Percentiles rank a stretch among this genome's conserved stretches.
These are phyloP conservation scores for Amanita pallidorosea DNA, from an alignment of 768 basidiomycete species.

Conservation along the genomic window DNA sequence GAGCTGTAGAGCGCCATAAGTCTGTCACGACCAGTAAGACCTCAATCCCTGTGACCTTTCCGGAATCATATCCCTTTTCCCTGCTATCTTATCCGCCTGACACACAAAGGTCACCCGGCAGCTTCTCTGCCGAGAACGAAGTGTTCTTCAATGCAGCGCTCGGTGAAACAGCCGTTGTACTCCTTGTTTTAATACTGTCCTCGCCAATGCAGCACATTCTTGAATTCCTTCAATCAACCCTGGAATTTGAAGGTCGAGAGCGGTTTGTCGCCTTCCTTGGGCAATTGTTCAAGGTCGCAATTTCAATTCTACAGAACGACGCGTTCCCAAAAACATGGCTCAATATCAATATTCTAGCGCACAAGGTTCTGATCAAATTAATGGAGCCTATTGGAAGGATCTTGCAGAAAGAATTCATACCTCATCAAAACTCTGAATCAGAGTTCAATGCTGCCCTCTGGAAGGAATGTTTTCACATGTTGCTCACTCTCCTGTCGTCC, in stretches of 20 bases:
- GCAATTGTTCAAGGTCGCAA: slow-evolving; percentile 72
- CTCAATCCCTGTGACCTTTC: slow-evolving; percentile 71
- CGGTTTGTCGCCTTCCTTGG: slow-evolving; percentile 61
- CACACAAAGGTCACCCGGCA: slow-evolving; percentile 21
- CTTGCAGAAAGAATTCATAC: slow-evolving; percentile 76
- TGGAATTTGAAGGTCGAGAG: slow-evolving; percentile 86
- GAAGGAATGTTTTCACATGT: slow-evolving; percentile 71
- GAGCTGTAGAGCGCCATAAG: slow-evolving; percentile 59
- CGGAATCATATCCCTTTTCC: slow-evolving; percentile 89
- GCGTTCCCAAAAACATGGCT: slow-evolving; percentile 89
- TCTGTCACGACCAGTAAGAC: slow-evolving; percentile 48
- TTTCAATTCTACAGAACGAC: slow-evolving; percentile 75
- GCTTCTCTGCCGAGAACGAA: slow-evolving; percentile 30
- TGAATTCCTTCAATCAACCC: slow-evolving; percentile 65
- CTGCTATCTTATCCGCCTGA: slow-evolving; percentile 61
- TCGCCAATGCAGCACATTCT: slow-evolving; percentile 68
- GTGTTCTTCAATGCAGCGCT: slow-evolving; percentile 60
- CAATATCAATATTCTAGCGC: slow-evolving; percentile 81
- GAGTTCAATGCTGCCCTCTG: slow-evolving; percentile 73
- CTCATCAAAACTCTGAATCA: slow-evolving; percentile 45
- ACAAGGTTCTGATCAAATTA: slow-evolving; percentile 81
- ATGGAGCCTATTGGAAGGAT: slow-evolving; percentile 72
- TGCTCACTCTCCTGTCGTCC: slow-evolving; percentile 78
- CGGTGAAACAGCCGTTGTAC: slow-evolving; percentile 80
- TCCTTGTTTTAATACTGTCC: slow-evolving; percentile 74